Evolutionary conservation across 2,329 filamentous ascomycete species (phyloP).

Genomic region (Pyrenophora tritici-repentis): DNA sequence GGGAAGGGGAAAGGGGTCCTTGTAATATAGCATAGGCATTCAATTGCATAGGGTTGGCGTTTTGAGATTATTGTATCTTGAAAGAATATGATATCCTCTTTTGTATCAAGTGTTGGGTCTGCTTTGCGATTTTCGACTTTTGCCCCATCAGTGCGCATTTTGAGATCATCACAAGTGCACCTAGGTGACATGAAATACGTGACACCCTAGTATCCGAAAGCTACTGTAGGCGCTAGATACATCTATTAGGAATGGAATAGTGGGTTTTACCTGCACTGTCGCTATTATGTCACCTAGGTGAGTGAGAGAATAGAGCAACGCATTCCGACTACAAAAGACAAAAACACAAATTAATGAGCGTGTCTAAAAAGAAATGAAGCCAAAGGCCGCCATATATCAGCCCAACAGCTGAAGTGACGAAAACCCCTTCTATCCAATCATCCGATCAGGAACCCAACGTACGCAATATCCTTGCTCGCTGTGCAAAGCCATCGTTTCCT

Average conservation of each 20-base stretch:
- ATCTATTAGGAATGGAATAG: no score
- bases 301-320: no score
- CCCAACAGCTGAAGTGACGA: neutral
- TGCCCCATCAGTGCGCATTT: neutral
- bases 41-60: neutral
- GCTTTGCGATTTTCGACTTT: neutral
- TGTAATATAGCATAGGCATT: neutral
- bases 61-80: neutral
- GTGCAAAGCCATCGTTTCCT: neutral
- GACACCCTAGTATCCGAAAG: no score
- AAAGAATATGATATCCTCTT: neutral
- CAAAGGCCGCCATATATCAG: neutral
- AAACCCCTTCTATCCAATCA: no score
- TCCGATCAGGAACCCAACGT: neutral
- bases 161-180: neutral
- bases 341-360: no score
- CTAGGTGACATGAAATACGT: no score
- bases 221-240: no score
- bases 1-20: no score
- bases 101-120: neutral
- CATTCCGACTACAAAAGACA: no score
- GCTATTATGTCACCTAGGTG: no score
- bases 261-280: no score
- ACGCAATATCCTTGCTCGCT: neutral
- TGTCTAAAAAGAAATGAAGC: neutral